Evolutionary conservation across 2,329 filamentous ascomycete species (phyloP).

Genomic region (Aspergillus neoniger): DNA sequence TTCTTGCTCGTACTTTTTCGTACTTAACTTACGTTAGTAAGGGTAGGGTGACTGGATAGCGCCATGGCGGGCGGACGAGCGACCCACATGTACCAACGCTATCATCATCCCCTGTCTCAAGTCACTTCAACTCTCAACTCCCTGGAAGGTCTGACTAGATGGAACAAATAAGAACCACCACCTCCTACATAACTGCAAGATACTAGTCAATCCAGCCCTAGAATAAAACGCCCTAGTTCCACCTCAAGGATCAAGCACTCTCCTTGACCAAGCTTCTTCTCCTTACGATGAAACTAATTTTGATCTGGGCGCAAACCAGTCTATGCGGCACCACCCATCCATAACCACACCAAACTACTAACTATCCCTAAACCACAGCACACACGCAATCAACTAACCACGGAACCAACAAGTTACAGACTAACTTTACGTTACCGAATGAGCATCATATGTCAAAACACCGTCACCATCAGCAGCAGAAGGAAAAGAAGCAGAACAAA

Average conservation of each 20-base stretch:
- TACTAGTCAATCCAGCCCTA: neutral
- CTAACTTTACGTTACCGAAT: neutral
- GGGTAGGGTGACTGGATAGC: slow-evolving; percentile 3
- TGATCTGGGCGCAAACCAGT: too few species aligned
- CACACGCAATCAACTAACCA: neutral
- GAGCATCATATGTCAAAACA: neutral
- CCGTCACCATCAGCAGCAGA: neutral
- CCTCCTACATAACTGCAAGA: neutral
- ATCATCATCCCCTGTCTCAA: slow-evolving; percentile 9
- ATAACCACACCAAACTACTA: neutral
- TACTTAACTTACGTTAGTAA: slow-evolving; percentile 5
- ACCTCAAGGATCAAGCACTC: neutral
- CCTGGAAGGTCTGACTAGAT: neutral
- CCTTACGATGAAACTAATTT: neutral
- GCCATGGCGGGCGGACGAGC: neutral
- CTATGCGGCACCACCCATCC: neutral
- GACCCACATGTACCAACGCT: slow-evolving; percentile 3
- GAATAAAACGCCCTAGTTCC: neutral
- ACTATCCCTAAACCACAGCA: neutral
- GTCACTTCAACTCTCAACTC: neutral
- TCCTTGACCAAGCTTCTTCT: neutral
- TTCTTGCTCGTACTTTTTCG: neutral
- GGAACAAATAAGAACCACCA: neutral
- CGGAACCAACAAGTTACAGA: neutral
- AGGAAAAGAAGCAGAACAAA: neutral